Conservation (phyloP, 345 rosid genomes). For the Hirschfeldia incana region DNA sequence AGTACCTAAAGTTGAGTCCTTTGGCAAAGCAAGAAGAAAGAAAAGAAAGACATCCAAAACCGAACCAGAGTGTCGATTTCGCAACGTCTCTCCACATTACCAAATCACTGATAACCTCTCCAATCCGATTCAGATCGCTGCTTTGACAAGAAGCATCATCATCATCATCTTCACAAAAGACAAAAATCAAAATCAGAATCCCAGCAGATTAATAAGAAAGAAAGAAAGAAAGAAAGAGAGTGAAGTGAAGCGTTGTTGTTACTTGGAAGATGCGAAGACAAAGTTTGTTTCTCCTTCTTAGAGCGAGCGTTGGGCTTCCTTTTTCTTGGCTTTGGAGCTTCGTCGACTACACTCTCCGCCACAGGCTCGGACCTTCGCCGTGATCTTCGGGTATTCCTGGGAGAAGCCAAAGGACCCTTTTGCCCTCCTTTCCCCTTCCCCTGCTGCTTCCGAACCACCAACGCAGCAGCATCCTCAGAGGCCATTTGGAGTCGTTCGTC, state of each 20-base stretch:
- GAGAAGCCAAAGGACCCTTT: conserved; percentile 51
- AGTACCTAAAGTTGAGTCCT: conserved; percentile 75
- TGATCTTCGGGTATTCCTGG: conserved; percentile 56
- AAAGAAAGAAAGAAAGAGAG: neutral
- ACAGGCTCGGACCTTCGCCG: conserved; percentile 59
- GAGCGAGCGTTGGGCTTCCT: conserved; percentile 54
- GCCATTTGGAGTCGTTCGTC: conserved; percentile 65
- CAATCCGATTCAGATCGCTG: conserved; percentile 58
- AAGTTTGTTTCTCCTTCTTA: conserved; percentile 65
- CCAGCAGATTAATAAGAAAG: neutral
- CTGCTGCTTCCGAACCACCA: conserved; percentile 50
- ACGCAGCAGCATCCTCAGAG: conserved; percentile 41
- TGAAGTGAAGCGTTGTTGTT: conserved; percentile 1
- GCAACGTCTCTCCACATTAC: conserved; percentile 85
- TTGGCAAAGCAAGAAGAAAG: conserved; percentile 76
- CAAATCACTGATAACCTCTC: conserved; percentile 58
- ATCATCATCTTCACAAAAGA: conserved; percentile 32
- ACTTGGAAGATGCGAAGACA: conserved; percentile 53
- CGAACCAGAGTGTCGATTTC: conserved; percentile 90
- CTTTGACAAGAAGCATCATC: conserved; percentile 41
- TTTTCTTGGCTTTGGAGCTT: conserved; percentile 52
- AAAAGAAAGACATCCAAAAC: conserved; percentile 69
- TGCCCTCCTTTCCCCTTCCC: conserved; percentile 57
- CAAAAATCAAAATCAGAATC: conserved; percentile 11
- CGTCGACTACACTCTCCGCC: conserved; percentile 52